Evolutionary conservation across 1,284 basidiomycete genomes (phyloP).

Genomic region (Ceratobasidium sp.): DNA sequence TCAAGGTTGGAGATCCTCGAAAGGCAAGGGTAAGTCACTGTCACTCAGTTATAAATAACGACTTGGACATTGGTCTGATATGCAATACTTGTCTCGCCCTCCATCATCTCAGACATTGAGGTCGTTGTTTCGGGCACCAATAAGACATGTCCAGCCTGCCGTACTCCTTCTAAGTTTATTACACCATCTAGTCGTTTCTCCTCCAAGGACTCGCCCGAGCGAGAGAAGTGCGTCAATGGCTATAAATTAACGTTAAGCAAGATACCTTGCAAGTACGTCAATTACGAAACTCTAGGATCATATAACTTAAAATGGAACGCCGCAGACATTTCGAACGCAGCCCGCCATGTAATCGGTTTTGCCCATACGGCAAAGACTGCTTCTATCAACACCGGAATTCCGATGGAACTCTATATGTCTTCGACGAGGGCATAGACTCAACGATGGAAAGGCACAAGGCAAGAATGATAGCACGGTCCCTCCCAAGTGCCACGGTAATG

Average conservation of each 20-base stretch:
- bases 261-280: slow-evolving; percentile 48
- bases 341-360: slow-evolving; percentile 45
- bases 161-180: slow-evolving; percentile 48
- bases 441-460: slow-evolving; percentile 46
- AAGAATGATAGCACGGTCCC: slow-evolving; percentile 11
- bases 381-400: slow-evolving; percentile 49
- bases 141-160: slow-evolving; percentile 50
- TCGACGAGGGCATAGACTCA: slow-evolving; percentile 44
- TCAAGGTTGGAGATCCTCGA: slow-evolving; percentile 47
- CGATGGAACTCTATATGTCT: slow-evolving; percentile 44
- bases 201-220: slow-evolving; percentile 47
- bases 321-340: slow-evolving; percentile 46
- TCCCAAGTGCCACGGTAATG: slow-evolving; percentile 17
- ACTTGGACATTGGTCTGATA: neutral
- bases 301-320: neutral
- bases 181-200: slow-evolving; percentile 50
- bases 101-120: slow-evolving; percentile 32
- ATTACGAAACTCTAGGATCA: no score
- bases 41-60: neutral
- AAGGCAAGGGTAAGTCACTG: slow-evolving; percentile 25
- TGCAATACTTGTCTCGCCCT: neutral
- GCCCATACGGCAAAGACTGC: slow-evolving; percentile 50
- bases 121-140: slow-evolving; percentile 48
- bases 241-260: slow-evolving; percentile 48
- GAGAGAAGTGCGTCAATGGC: slow-evolving; percentile 44